Percentiles rank a stretch among this genome's conserved stretches.
phyloP scores from a whole-genome alignment of 208 protist species.

The Giardia muris region DNA sequence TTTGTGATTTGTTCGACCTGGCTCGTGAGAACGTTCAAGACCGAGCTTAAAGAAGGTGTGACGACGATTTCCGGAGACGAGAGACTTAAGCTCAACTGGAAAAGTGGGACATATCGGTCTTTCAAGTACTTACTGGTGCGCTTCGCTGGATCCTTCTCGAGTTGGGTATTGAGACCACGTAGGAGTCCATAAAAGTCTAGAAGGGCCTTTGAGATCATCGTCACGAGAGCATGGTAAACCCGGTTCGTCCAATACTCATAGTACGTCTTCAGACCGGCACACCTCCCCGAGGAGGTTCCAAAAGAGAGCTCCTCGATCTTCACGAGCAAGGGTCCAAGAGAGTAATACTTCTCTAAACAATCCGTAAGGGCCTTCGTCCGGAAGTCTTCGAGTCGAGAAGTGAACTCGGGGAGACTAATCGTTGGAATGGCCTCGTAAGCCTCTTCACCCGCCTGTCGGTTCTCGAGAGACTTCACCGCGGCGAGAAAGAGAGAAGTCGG shows the following conservation, averaged over 20 bases:
- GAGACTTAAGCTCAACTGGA: background rate
- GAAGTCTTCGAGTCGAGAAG: background rate
- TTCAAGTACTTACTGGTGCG: background rate
- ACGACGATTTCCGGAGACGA: background rate
- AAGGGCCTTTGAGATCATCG: background rate
- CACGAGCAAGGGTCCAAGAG: background rate
- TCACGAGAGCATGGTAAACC: background rate
- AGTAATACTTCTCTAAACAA: conserved; percentile 8
- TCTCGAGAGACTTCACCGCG: background rate
- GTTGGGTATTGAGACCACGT: background rate
- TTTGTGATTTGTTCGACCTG: background rate
- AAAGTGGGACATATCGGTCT: background rate
- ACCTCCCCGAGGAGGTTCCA: background rate
- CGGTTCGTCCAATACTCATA: conserved; percentile 13
- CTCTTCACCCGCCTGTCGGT: background rate
- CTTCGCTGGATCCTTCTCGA: background rate
- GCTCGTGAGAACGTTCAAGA: background rate
- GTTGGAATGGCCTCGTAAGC: background rate
- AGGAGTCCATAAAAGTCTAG: background rate
- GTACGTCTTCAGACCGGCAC: background rate
- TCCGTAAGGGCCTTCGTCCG: background rate
- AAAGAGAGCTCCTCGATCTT: background rate
- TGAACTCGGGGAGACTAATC: background rate
- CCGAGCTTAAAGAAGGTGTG: background rate
- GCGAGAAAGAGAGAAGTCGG: background rate